A percentile compares a stretch with the other conserved stretches of the same genome.
Conservation (phyloP, 2,329 filamentous ascomycete genomes). For the Paecilomyces sp. region DNA sequence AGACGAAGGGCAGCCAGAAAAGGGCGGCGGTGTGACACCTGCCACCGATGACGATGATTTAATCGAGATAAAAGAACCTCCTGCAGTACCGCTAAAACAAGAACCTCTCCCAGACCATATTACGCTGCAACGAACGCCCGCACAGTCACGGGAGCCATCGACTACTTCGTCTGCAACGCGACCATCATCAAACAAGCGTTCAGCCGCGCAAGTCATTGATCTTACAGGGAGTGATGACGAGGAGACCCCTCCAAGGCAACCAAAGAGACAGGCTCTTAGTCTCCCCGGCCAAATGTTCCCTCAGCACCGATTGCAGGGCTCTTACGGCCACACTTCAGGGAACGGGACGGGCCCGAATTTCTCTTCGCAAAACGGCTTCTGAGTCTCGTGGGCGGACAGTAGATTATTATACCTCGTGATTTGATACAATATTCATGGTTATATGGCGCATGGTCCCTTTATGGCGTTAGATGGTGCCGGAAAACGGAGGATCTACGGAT, state of each 20-base stretch:
- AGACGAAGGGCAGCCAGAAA: constrained; percentile 33
- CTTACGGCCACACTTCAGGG: constrained; percentile 12
- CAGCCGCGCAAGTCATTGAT: constrained; percentile 46
- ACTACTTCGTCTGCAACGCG: constrained; percentile 28
- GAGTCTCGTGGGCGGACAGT: constrained; percentile 6
- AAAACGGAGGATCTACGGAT: neutral
- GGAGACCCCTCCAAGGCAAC: constrained; percentile 33
- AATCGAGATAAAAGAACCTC: constrained; percentile 41
- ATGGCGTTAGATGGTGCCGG: neutral
- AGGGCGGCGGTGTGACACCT: constrained; percentile 28
- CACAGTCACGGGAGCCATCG: constrained; percentile 31
- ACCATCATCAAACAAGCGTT: constrained; percentile 38
- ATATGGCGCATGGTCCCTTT: constrained; percentile 9
- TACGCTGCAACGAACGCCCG: constrained; percentile 24
- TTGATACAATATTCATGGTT: constrained; percentile 11
- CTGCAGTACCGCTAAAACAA: constrained; percentile 29
- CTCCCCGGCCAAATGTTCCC: constrained; percentile 13
- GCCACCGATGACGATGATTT: constrained; percentile 41
- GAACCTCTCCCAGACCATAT: constrained; percentile 18
- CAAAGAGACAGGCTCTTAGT: constrained; percentile 25
- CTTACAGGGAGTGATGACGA: constrained; percentile 47
- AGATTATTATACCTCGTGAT: constrained; percentile 10
- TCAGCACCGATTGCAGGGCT: constrained; percentile 14
- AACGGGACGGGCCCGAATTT: constrained; percentile 13
- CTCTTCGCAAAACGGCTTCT: constrained; percentile 9